These are phyloP conservation scores for Komagataella phaffii DNA, from an alignment of 805 yeast species.

Conservation along the genomic window DNA sequence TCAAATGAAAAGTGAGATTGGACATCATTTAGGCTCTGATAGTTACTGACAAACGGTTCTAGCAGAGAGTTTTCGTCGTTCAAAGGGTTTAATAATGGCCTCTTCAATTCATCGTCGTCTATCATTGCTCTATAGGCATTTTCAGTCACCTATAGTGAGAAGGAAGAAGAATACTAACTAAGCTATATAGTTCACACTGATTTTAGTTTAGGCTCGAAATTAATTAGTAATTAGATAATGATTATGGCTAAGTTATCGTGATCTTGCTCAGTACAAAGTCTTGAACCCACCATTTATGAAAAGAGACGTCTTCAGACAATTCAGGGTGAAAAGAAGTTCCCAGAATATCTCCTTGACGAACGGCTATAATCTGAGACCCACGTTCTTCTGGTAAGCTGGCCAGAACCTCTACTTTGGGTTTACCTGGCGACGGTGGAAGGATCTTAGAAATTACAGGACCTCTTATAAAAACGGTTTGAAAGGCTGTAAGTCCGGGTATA, in stretches of 20 bases:
- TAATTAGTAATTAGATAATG: background rate
- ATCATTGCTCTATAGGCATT: background rate
- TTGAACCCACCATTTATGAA: slow-evolving; percentile 60
- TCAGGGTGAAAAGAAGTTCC: slow-evolving; percentile 83
- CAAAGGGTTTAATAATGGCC: background rate
- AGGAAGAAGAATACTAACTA: background rate
- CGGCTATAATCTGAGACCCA: slow-evolving; percentile 47
- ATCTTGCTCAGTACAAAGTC: slow-evolving; percentile 30
- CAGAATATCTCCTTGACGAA: slow-evolving; percentile 48
- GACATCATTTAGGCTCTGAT: slow-evolving; percentile 47
- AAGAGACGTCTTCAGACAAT: slow-evolving; percentile 38
- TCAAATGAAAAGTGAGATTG: slow-evolving; percentile 35
- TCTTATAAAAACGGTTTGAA: slow-evolving; percentile 48
- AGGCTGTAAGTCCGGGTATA: slow-evolving; percentile 12
- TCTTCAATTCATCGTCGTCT: background rate
- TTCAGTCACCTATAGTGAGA: background rate
- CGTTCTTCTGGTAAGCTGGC: slow-evolving; percentile 19
- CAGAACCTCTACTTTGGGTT: slow-evolving; percentile 25
- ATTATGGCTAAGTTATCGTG: background rate
- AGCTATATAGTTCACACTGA: background rate
- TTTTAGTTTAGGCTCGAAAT: background rate
- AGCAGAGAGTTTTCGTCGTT: background rate
- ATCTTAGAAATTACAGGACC: slow-evolving; percentile 49
- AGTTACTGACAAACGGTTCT: slow-evolving; percentile 52
- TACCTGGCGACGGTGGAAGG: background rate